Conservation (phyloP, 2,329 filamentous ascomycete genomes). For the Dichotomopilus funicola region DNA sequence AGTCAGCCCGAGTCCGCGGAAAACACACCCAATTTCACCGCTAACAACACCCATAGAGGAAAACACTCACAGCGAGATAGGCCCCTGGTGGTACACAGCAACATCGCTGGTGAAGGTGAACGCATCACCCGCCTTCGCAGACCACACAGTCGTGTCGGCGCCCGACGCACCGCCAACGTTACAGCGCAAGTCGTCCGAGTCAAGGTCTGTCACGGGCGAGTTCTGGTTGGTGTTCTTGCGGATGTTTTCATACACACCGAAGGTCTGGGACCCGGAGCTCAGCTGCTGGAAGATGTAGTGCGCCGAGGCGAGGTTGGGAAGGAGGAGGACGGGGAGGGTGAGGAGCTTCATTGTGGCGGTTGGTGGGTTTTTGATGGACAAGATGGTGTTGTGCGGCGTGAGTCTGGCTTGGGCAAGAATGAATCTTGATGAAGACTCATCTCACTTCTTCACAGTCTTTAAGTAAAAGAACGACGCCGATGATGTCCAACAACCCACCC, state of each 20-base stretch:
- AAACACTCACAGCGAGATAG: slow-evolving; percentile 28
- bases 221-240: slow-evolving; percentile 43
- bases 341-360: slow-evolving; percentile 27
- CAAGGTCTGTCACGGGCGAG: slow-evolving; percentile 38
- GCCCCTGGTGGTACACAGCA: slow-evolving; percentile 39
- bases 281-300: slow-evolving; percentile 40
- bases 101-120: slow-evolving; percentile 36
- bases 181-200: slow-evolving; percentile 35
- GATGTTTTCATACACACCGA: slow-evolving; percentile 34
- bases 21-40: background rate
- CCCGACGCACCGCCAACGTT: slow-evolving; percentile 34
- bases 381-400: no score
- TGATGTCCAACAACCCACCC: no score
- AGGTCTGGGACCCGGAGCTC: slow-evolving; percentile 29
- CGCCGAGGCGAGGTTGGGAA: slow-evolving; percentile 28
- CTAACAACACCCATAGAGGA: background rate
- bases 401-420: no score
- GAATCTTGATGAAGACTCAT: no score
- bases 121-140: slow-evolving; percentile 32
- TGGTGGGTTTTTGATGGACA: background rate
- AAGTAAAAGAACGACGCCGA: no score
- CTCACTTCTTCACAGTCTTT: no score
- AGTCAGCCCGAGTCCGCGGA: background rate
- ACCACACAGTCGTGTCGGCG: slow-evolving; percentile 29
- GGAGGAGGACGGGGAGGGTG: slow-evolving; percentile 28